A percentile compares a stretch with the other conserved stretches of the same genome.
Conservation (phyloP, 1,284 basidiomycete species). For the Ceratobasidium sp. region DNA sequence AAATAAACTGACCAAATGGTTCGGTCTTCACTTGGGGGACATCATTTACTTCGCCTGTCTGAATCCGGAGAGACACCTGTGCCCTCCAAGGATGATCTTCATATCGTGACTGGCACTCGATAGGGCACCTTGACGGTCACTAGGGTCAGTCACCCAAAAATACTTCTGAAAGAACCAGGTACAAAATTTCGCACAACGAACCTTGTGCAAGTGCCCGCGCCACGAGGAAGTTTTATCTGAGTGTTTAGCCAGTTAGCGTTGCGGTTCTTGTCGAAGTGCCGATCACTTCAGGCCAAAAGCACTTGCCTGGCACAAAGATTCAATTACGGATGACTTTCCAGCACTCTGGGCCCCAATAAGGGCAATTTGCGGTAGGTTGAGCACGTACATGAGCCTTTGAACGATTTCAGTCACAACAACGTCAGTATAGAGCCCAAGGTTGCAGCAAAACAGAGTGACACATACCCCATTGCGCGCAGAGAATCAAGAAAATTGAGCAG, state of each 20-base stretch:
- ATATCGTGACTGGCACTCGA: constrained; percentile 51
- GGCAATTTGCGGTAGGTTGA: constrained; percentile 51
- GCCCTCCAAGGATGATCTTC: constrained; percentile 49
- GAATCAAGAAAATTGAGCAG: neutral
- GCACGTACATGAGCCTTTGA: constrained; percentile 46
- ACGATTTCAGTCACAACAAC: constrained; percentile 41
- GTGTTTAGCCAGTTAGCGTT: too few relatives aligned
- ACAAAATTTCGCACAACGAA: neutral
- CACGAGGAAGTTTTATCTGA: constrained; percentile 51
- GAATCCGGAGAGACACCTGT: constrained; percentile 50
- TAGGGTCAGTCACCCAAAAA: neutral
- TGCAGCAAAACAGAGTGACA: too few relatives aligned
- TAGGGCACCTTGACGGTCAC: constrained; percentile 49
- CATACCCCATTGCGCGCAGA: neutral
- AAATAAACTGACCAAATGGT: constrained; percentile 48
- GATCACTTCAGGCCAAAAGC: neutral
- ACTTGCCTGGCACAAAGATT: constrained; percentile 53
- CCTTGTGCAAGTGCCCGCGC: constrained; percentile 54
- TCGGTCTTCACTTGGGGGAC: constrained; percentile 44
- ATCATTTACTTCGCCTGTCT: constrained; percentile 47
- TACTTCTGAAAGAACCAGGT: neutral
- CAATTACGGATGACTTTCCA: constrained; percentile 53
- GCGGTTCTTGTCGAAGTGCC: neutral
- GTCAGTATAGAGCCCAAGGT: too few relatives aligned
- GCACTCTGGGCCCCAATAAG: constrained; percentile 56